Evolutionary conservation across 208 protist genomes (phyloP).

Genomic region (Crithidia expoeki): DNA sequence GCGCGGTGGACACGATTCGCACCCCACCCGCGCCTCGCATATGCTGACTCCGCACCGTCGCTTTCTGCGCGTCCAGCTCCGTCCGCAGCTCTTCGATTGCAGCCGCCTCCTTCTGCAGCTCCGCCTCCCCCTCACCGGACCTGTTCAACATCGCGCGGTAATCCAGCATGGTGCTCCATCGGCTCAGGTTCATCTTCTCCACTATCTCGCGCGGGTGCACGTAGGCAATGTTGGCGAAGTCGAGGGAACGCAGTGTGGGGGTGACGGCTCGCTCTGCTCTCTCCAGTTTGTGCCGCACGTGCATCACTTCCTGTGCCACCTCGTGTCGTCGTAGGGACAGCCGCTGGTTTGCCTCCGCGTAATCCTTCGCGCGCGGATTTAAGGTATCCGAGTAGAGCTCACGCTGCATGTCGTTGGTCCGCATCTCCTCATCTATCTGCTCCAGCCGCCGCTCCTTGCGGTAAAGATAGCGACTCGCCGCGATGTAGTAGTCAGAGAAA

Average conservation of each 20-base stretch:
- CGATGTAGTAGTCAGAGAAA: constrained; percentile 91
- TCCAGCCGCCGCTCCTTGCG: constrained; percentile 78
- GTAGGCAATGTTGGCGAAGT: constrained; percentile 69
- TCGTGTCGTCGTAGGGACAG: constrained; percentile 59
- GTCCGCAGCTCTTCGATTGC: constrained; percentile 26
- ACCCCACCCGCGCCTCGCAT: constrained; percentile 8
- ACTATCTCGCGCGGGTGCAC: constrained; percentile 83
- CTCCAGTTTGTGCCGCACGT: constrained; percentile 67
- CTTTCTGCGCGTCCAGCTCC: constrained; percentile 31
- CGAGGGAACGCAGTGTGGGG: constrained; percentile 72
- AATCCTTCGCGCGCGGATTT: constrained; percentile 78
- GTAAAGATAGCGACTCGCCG: constrained; percentile 82
- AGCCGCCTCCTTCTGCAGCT: constrained; percentile 20
- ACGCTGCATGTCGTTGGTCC: constrained; percentile 68
- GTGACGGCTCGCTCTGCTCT: constrained; percentile 70
- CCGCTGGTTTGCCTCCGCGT: constrained; percentile 68
- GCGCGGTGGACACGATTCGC: constrained; percentile 11
- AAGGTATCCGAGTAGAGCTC: constrained; percentile 75
- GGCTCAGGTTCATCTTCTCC: constrained; percentile 81
- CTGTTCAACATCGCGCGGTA: constrained; percentile 48
- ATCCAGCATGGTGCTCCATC: constrained; percentile 80
- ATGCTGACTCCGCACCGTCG: constrained; percentile 17
- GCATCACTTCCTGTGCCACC: constrained; percentile 71
- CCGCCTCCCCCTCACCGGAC: background rate
- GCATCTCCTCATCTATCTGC: constrained; percentile 80